Evolutionary conservation across 352 stramenopile genomes (phyloP), one percentile per base, ranked within the genome.

Genomic region (Blastocystis sp.): DNA sequence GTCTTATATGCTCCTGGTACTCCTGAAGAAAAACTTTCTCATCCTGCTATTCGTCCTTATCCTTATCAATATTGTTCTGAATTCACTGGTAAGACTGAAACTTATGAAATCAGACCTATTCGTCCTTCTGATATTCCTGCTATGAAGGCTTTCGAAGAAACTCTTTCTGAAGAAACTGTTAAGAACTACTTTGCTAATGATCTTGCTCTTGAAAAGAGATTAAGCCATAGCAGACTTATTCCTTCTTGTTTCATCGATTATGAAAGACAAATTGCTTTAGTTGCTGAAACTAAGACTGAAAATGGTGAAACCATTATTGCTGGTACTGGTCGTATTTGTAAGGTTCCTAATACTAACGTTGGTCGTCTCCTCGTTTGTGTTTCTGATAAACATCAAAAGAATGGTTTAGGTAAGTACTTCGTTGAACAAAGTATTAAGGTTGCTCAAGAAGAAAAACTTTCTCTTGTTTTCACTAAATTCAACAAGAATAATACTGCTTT

Each of bases 321-420:
- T 11, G 46, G 9, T 18, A 45, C 30, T 3, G 27, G 21, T n/a
- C 46, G 24, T 19, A 45, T 57, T 33, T 13, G 2, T 13, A 57
- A 55, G 18, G 3, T 55, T 3, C 44, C 44, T 31, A 30, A 42
- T 30, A 55, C 44, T 3, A n/a, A 55, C 9, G 21, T 25, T 35
- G 44, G 4, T 24, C 16, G 18, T 31, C 24, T 55, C 18, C 7
- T 36, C 30, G 18, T 55, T 30, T 30, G 41, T 19, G 44, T 55
- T 30, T 30, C 7, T 24, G 44, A 55, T 24, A n/a, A 16, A 11
- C 45, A 24, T 28, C 46, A 57, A 36, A 57, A 57, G 46, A 16
- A 57, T 25, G 46, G 46, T 40, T 28, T 57, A 3, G 46, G 46
- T 16, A 57, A 57, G 46, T 45, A 57, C 18, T 21, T 57, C 33